Evolutionary conservation across 2,329 filamentous ascomycete genomes (phyloP).

Genomic region (Aspergillus ochraceoroseus): DNA sequence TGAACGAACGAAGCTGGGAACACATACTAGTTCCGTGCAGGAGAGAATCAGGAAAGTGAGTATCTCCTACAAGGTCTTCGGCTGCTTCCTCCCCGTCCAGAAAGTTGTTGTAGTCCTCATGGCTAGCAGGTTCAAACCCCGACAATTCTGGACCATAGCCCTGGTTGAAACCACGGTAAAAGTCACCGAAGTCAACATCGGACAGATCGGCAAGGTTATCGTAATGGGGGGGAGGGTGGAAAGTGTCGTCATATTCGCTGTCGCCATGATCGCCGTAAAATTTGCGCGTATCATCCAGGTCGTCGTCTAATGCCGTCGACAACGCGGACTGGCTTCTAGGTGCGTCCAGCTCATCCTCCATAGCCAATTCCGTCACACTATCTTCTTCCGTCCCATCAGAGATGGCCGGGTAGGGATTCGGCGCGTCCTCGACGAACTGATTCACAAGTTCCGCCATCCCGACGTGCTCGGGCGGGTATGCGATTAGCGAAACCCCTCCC

Average conservation of each 20-base stretch:
- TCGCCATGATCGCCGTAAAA: slow-evolving; percentile 32
- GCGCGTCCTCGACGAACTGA: slow-evolving; percentile 18
- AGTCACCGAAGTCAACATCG: slow-evolving; percentile 31
- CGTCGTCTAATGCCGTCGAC: slow-evolving; percentile 22
- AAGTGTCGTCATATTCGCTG: slow-evolving; percentile 15
- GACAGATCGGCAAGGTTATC: slow-evolving; percentile 11
- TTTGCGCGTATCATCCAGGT: slow-evolving; percentile 31
- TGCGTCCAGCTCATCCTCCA: slow-evolving; percentile 25
- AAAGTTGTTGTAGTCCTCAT: slow-evolving; percentile 19
- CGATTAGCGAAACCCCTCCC: slow-evolving; percentile 21
- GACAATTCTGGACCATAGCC: slow-evolving; percentile 16
- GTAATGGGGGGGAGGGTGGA: slow-evolving; percentile 6
- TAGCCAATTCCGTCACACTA: slow-evolving; percentile 21
- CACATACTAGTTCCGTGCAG: slow-evolving; percentile 31
- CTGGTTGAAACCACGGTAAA: slow-evolving; percentile 25
- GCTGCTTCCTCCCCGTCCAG: slow-evolving; percentile 19
- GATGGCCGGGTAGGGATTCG: slow-evolving; percentile 23
- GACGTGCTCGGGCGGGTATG: slow-evolving; percentile 16
- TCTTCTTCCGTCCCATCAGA: slow-evolving; percentile 21
- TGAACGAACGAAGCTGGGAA: neutral
- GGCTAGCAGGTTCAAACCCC: slow-evolving; percentile 11
- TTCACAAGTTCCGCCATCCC: slow-evolving; percentile 21
- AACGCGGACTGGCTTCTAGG: slow-evolving; percentile 16
- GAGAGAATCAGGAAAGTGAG: slow-evolving; percentile 23
- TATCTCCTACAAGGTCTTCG: slow-evolving; percentile 15